Conservation (phyloP, 805 yeast genomes). For the Teunomyces panamensis region DNA sequence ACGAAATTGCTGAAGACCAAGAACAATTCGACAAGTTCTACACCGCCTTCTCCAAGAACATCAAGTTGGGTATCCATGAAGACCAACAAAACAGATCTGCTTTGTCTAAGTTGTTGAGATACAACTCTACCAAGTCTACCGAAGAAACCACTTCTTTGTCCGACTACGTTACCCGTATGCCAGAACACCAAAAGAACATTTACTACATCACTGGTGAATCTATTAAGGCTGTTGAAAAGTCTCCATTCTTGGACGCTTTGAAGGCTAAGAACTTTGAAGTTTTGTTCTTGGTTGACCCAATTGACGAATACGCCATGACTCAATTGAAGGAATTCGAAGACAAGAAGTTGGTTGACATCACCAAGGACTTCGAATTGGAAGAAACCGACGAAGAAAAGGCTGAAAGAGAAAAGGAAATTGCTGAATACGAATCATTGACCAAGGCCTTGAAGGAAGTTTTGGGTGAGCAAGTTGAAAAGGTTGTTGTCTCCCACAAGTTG, state of each 20-base stretch:
- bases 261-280: conserved; percentile 99
- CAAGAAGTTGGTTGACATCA: conserved; percentile 97
- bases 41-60: conserved; percentile 95
- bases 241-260: conserved; percentile 98
- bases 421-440: conserved; percentile 90
- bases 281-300: conserved; percentile 96
- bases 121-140: conserved; percentile 90
- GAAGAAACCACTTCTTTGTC: conserved; percentile 93
- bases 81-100: conserved; percentile 96
- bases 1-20: conserved; percentile 98
- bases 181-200: conserved; percentile 99
- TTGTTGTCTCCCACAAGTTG: conserved; percentile 94
- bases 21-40: conserved; percentile 99
- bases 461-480: conserved; percentile 99
- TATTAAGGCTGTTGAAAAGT: conserved; percentile 94
- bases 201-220: conserved; percentile 99
- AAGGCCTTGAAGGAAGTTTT: conserved; percentile 94
- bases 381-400: conserved; percentile 98
- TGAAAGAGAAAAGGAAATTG: conserved; percentile 87
- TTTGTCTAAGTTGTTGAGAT: conserved; percentile 94
- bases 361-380: conserved; percentile 98
- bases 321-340: conserved; percentile 99
- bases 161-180: conserved; percentile 99
- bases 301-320: conserved; percentile 99
- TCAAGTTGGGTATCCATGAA: conserved; percentile 98